Conservation (phyloP, 2,329 filamentous ascomycete species). For the Blastomyces gilchristii region DNA sequence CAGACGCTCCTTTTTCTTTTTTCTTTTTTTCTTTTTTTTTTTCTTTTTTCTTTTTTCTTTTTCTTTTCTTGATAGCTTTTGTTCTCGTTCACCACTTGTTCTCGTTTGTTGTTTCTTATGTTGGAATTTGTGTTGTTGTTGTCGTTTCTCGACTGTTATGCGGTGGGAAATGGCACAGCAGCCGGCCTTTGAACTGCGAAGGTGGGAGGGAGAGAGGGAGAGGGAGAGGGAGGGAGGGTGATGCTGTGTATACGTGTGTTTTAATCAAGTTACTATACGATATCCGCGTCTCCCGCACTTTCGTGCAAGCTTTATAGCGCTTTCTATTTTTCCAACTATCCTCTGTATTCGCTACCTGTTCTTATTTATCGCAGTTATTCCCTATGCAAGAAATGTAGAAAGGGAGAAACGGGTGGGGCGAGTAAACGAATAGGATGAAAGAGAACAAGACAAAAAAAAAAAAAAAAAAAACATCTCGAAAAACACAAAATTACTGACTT, state of each 20-base stretch:
- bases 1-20: neutral
- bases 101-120: neutral
- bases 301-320: neutral
- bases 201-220: neutral
- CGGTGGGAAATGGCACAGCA: slow-evolving; percentile 4
- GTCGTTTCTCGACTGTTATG: slow-evolving; percentile 1
- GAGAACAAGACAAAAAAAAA: no score
- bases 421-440: neutral
- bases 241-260: neutral
- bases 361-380: neutral
- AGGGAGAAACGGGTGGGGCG: no score
- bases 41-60: neutral
- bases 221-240: neutral
- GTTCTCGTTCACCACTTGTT: neutral
- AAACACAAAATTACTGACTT: neutral
- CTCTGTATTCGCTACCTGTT: neutral
- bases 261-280: neutral
- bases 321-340: neutral
- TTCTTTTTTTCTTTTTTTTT: neutral
- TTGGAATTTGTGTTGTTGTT: neutral
- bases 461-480: neutral
- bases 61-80: neutral
- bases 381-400: neutral
- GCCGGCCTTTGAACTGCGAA: neutral
- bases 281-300: neutral